Evolutionary conservation across 2,329 filamentous ascomycete species (phyloP), one percentile per base, ranked within the genome.

Genomic region (Phaeomoniella chlamydospora): DNA sequence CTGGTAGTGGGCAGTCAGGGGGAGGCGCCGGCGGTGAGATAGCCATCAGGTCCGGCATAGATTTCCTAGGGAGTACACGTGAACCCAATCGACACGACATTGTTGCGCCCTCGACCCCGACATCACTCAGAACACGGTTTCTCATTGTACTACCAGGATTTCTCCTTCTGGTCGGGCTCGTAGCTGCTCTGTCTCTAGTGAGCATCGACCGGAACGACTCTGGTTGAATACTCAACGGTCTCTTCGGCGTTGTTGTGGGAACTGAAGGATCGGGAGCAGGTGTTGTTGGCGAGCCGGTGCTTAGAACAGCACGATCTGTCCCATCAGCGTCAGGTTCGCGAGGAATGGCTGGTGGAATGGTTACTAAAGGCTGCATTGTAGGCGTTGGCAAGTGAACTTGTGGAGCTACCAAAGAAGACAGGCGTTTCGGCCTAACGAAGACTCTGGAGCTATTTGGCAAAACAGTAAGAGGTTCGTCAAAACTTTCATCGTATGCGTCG

Each of bases 1-100:
- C 22, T 26, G 53, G 53, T 3, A 56, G 40, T 2, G 53, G 53
- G 29, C 49, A 54, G 29, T 50, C 54, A 3, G 53, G 53, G 19
- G 53, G 53, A 29, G 53, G 53, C 5, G 47, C 48, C 9, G 42
- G 10, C 53, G 53, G 15, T 49, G 50, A 5, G 44, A 38, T 39
- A 53, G 43, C 22, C 22, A 26, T 26, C 6, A 26, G 18, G 37
- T 45, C 15, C 37, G 38, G 13, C 32, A 18, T 19, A 44, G 44
- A 15, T 36, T 31, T 15, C 45, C 41, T 2, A 14, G 6, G 12
- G 42, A 41, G 2, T 39, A 13, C 5, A 43, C 29, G 11, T 46
- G 45, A 14, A 42, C 34, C 16, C 46, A 9, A 44, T 37, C 9
- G 33, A 39, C n/a, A 32, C 31, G 15, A n/a, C 22, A n/a, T n/a